Evolutionary conservation across 148 eudicot genomes (phyloP), one percentile per base, ranked within the genome.

Genomic region (Salicornia ramosissima): DNA sequence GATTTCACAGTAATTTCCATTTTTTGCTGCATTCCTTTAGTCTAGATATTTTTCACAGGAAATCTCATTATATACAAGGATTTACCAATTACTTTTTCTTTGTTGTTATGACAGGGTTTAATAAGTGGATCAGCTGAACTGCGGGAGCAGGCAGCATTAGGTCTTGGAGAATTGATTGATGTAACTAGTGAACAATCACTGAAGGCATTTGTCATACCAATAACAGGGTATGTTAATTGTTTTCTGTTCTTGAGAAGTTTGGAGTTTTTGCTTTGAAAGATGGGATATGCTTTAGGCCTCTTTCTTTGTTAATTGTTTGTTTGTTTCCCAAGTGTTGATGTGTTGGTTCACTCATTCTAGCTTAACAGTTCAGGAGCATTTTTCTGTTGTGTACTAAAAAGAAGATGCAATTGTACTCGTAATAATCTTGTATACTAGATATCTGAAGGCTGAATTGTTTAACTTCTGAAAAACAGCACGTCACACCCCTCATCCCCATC

Each of bases 111-210:
- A 26, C 75, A 94, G 99, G 99, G 99, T 63, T 80, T 94, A 42
- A 87, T 80, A 61, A 91, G 97, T 80, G 99, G 99, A 74, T 91
- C 99, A 30, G 96, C 97, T 49, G 99, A 94, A 74, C 76, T 94
- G 60, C 84, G 99, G 75, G 99, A 91, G 77, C 99, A 94, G 77
- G 99, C 99, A 31, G 99, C 99, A 21, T 78, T 83, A 74, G 99
- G 99, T 70, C 91, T 94, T 80, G 99, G 99, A 40, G 99, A 94
- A 69, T 79, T 94, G 77, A 89, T 94, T 75, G 99, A 94, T 83
- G 97, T 91, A 68, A 94, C 99, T 28, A 86, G 97, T 28, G 99
- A 94, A 74, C 74, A 86, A 75, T 74, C 97, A 39, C 85, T 94
- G 26, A 91, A 80, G 83, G 91, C 81, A 52, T 94, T 94, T 81